Percentiles rank a stretch among this genome's conserved stretches.
Conservation (phyloP, 2,329 filamentous ascomycete species). For the Ceratocystiopsis sp. region DNA sequence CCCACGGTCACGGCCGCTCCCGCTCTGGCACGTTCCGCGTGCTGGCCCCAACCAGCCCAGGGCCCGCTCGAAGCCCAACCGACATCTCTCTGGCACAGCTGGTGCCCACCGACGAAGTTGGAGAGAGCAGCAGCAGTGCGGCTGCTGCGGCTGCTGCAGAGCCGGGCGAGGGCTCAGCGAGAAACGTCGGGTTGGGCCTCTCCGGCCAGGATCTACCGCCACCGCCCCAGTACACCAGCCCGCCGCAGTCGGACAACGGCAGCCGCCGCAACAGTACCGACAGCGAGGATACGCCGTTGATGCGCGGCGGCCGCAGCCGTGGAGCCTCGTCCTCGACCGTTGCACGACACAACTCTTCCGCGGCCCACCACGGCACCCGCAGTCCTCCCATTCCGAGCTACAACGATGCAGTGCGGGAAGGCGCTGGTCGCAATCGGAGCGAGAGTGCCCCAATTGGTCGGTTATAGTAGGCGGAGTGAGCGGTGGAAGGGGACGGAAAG, state of each 20-base stretch:
- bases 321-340: constrained; percentile 29
- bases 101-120: constrained; percentile 51
- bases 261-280: constrained; percentile 41
- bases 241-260: constrained; percentile 39
- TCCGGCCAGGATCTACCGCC: constrained; percentile 45
- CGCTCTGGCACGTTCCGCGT: constrained; percentile 65
- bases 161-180: not conserved
- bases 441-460: constrained; percentile 16
- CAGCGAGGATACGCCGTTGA: constrained; percentile 36
- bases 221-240: constrained; percentile 57
- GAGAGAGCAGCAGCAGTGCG: constrained; percentile 43
- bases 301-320: constrained; percentile 31
- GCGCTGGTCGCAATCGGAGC: constrained; percentile 28
- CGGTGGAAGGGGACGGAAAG: too few relatives aligned
- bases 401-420: constrained; percentile 51
- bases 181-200: constrained; percentile 24
- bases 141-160: constrained; percentile 11
- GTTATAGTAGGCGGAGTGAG: too few relatives aligned
- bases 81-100: constrained; percentile 90
- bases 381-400: constrained; percentile 66
- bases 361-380: constrained; percentile 10
- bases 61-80: constrained; percentile 77
- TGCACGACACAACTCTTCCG: constrained; percentile 3
- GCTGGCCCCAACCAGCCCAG: constrained; percentile 64
- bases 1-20: constrained; percentile 47